These are phyloP conservation scores for Colletotrichum melonis DNA, from an alignment of 2,329 filamentous ascomycete species.

Conservation along the genomic window DNA sequence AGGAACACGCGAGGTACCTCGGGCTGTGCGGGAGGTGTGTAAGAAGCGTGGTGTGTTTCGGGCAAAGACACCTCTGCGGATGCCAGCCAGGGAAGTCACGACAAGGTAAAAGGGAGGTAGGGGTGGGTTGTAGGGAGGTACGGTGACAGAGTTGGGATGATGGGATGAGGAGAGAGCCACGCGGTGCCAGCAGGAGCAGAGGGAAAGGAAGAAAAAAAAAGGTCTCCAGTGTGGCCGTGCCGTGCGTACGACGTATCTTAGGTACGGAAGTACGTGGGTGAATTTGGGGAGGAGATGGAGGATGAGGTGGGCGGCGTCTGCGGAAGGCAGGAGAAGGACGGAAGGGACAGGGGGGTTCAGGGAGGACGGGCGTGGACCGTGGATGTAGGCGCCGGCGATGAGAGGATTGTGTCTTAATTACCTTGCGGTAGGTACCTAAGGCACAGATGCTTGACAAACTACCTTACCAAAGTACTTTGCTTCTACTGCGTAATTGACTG, in stretches of 20 bases:
- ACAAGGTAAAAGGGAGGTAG: neutral
- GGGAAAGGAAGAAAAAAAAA: neutral
- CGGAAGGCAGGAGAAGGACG: constrained; percentile 10
- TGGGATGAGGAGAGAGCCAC: constrained; percentile 12
- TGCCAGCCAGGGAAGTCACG: neutral
- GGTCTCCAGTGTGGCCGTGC: neutral
- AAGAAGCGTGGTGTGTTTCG: constrained; percentile 26
- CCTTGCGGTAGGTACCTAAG: neutral
- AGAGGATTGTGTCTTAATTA: neutral
- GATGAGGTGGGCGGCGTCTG: constrained; percentile 1
- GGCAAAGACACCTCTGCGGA: constrained; percentile 30
- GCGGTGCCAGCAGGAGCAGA: constrained; percentile 19
- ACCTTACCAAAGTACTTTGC: neutral
- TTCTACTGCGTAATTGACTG: neutral
- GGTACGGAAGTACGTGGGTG: neutral
- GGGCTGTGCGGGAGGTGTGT: neutral
- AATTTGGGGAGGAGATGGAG: neutral
- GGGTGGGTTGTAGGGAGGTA: neutral
- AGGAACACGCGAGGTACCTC: constrained; percentile 4
- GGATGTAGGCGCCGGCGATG: constrained; percentile 13
- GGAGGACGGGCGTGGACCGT: neutral
- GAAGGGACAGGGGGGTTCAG: neutral
- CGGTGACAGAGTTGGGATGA: constrained; percentile 4
- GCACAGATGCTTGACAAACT: neutral
- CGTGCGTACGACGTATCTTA: neutral